Evolutionary conservation across 306 rosid genomes (phyloP).

Genomic region (Astragalus glycyphyllos): DNA sequence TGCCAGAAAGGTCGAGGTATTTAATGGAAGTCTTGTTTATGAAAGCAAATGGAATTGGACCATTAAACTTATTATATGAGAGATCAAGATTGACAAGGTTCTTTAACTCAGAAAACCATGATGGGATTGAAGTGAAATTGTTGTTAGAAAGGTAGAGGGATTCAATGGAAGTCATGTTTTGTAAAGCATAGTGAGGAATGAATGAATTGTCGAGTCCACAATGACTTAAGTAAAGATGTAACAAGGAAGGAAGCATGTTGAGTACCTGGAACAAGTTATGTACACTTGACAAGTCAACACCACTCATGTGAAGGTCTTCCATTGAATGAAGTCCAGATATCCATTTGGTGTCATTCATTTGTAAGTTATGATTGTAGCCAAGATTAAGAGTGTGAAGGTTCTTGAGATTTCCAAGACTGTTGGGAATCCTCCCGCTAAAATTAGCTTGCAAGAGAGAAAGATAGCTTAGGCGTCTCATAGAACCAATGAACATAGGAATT

Average conservation of each 20-base stretch:
- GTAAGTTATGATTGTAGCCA: neutral
- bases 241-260: no score
- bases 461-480: neutral
- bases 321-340: conserved; percentile 28
- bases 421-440: conserved; percentile 24
- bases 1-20: no score
- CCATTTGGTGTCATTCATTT: conserved; percentile 14
- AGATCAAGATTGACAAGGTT: no score
- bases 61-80: neutral
- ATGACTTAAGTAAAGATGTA: no score
- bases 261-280: conserved; percentile 31
- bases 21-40: no score
- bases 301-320: conserved; percentile 27
- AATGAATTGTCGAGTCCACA: no score
- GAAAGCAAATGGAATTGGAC: neutral
- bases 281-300: neutral
- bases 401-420: conserved; percentile 28
- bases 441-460: neutral
- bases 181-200: neutral
- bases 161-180: neutral
- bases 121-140: no score
- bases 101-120: no score
- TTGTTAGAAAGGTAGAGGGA: no score
- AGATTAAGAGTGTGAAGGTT: conserved; percentile 12
- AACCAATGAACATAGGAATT: no score